Evolutionary conservation across 441 rosid species (phyloP), one percentile per base, ranked within the genome.

Genomic region (Syzygium malaccense): DNA sequence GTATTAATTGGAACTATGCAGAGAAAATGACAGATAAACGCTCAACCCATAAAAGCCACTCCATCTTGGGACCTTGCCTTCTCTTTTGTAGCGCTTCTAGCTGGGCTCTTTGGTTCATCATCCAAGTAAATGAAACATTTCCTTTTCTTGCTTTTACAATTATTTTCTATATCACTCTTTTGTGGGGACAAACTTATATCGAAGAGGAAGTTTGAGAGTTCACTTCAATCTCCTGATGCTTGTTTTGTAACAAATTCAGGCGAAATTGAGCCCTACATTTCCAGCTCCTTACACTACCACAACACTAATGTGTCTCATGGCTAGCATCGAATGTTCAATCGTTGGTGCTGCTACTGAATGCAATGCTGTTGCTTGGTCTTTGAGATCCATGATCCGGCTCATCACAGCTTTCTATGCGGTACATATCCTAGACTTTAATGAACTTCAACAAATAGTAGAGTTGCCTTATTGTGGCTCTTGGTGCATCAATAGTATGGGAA

Each of bases 271-370:
- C 90, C 90, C 91, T 86, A 94, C 89, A 60, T 98, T 97, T 89
- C 93, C 96, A 56, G 99, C 98, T 88, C 98, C 99, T 6, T 96
- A 95, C 95, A 96, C 98, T 6, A 92, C 93, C 93, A 98, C 98
- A 25, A 88, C 93, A 17, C 85, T 98, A 78, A 95, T 95, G 98
- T 95, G 96, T 86, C 89, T 94, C 37, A 94, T 96, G 97, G 96
- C 96, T 49, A 94, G 95, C 89, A 55, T 97, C 28, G 87, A 95
- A 90, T 96, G 99, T 89, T 88, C 90, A 4, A 62, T 71, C 28
- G 92, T 96, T 19, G 97, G 90, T 33, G 14, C 92, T 8, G 85
- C 91, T 64, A 86, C 93, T 0, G 92, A 96, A 41, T 96, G 89
- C 84, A 86, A 87, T 4, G 17, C 86, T 71, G 90, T 97, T 4